These are phyloP conservation scores for Melaleuca quinquenervia DNA, from an alignment of 345 rosid genomes.

Conservation along the genomic window DNA sequence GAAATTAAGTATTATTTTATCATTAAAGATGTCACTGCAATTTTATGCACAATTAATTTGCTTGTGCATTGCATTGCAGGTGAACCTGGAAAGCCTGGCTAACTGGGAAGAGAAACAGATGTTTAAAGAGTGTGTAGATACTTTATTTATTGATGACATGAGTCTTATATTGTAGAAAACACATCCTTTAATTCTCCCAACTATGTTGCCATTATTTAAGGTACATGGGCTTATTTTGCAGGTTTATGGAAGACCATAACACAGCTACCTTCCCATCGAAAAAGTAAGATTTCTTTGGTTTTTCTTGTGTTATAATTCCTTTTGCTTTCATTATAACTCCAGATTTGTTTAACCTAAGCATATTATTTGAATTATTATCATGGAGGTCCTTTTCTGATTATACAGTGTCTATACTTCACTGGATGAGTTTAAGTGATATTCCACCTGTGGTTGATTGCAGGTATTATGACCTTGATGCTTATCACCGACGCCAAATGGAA, in stretches of 20 bases:
- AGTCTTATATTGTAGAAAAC: not conserved
- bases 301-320: not conserved
- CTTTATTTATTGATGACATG: not conserved
- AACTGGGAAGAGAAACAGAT: conserved; percentile 98
- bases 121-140: conserved; percentile 63
- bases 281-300: conserved; percentile 45
- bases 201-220: not conserved
- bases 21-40: not conserved
- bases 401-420: not conserved
- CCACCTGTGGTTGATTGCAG: conserved; percentile 16
- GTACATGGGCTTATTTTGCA: conserved; percentile 11
- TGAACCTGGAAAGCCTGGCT: conserved; percentile 83
- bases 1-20: not conserved
- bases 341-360: not conserved
- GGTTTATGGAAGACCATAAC: conserved; percentile 98
- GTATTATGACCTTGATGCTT: conserved; percentile 86
- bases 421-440: not conserved
- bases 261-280: conserved; percentile 96
- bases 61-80: conserved; percentile 22
- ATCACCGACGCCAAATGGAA: conserved; percentile 56
- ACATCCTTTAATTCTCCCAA: not conserved
- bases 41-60: not conserved
- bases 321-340: not conserved
- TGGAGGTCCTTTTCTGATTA: not conserved
- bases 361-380: not conserved